Conservation (phyloP, 2,329 filamentous ascomycete genomes). For the Fusarium tanahbumbuense region DNA sequence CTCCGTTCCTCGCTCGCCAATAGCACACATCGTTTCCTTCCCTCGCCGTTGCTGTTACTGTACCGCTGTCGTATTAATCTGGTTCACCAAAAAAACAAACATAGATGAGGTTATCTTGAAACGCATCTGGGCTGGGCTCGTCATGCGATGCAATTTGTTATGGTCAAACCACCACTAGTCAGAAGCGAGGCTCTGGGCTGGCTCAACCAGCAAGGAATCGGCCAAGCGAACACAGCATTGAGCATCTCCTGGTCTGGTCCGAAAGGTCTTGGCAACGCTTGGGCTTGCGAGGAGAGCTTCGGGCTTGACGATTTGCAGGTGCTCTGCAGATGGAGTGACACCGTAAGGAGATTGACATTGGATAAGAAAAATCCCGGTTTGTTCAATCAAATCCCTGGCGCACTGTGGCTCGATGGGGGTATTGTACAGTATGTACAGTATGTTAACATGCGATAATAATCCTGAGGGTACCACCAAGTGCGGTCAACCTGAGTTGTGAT, state of each 20-base stretch:
- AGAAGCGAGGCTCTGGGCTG: slow-evolving; percentile 11
- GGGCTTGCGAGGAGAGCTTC: slow-evolving; percentile 24
- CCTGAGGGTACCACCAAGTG: slow-evolving; percentile 9
- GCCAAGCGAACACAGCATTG: slow-evolving; percentile 34
- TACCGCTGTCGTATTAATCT: slow-evolving; percentile 18
- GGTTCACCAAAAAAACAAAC: slow-evolving; percentile 12
- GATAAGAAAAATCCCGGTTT: slow-evolving; percentile 33
- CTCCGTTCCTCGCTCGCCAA: slow-evolving; percentile 23
- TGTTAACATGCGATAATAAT: slow-evolving; percentile 15
- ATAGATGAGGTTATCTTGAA: slow-evolving; percentile 37
- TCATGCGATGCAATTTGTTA: slow-evolving; percentile 38
- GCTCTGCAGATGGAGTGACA: slow-evolving; percentile 34
- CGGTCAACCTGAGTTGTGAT: slow-evolving; percentile 13
- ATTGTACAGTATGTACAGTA: slow-evolving; percentile 7
- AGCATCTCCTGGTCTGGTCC: slow-evolving; percentile 33
- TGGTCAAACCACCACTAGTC: slow-evolving; percentile 25
- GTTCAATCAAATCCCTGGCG: slow-evolving; percentile 19
- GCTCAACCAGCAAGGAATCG: slow-evolving; percentile 21
- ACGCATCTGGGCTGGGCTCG: slow-evolving; percentile 22
- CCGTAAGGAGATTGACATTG: slow-evolving; percentile 30
- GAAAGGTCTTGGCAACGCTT: slow-evolving; percentile 40
- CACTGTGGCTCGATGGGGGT: slow-evolving; percentile 13
- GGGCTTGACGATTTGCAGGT: slow-evolving; percentile 33
- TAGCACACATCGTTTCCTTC: slow-evolving; percentile 8
- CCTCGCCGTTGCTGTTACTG: slow-evolving; percentile 3